These are phyloP conservation scores for Ulota crispa DNA, from an alignment of 225 moss, liverwort and hornwort species.

Conservation along the genomic window DNA sequence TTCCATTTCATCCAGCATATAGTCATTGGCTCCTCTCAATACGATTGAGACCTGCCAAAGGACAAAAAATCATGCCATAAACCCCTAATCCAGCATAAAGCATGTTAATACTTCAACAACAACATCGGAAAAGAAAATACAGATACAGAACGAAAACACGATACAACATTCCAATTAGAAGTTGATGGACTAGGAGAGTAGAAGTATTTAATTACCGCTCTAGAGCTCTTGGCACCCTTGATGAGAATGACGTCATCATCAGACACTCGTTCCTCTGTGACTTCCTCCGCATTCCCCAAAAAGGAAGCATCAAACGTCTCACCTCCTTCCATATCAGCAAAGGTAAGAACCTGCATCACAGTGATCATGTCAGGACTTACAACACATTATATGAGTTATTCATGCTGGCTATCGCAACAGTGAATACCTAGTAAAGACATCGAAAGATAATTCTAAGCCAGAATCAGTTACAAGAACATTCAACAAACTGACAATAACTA, in stretches of 20 bases:
- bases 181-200: background rate
- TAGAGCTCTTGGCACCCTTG: slow-evolving; percentile 78
- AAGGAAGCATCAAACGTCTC: slow-evolving; percentile 80
- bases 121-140: background rate
- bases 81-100: background rate
- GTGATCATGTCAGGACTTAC: background rate
- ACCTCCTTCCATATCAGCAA: slow-evolving; percentile 88
- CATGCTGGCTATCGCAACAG: background rate
- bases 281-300: slow-evolving; percentile 77
- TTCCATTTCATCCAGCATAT: slow-evolving; percentile 96
- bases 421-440: background rate
- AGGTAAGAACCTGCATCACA: slow-evolving; percentile 63
- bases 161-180: background rate
- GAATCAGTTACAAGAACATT: background rate
- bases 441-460: background rate
- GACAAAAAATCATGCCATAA: background rate
- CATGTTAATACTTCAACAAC: background rate
- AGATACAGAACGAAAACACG: background rate
- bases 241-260: slow-evolving; percentile 81
- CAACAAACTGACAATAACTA: background rate
- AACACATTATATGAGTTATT: background rate
- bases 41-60: slow-evolving; percentile 68
- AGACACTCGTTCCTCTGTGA: slow-evolving; percentile 70
- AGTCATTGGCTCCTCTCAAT: slow-evolving; percentile 77
- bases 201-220: slow-evolving; percentile 48